These are phyloP conservation scores for Pseudocercospora cruenta DNA, from an alignment of 2,329 filamentous ascomycete genomes.

Conservation along the genomic window DNA sequence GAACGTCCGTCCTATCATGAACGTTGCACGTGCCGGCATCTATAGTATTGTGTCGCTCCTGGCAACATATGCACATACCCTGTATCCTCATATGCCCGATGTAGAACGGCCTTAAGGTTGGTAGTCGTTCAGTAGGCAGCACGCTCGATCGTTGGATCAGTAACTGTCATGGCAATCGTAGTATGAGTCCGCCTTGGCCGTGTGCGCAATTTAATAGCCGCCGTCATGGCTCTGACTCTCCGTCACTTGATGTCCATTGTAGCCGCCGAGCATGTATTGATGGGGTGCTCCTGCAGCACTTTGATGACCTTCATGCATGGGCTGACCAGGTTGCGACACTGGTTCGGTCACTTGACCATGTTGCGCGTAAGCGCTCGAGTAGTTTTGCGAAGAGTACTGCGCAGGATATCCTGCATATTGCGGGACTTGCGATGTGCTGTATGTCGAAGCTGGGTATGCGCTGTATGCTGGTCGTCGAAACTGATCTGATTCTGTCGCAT, in stretches of 20 bases:
- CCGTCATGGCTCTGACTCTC: not conserved
- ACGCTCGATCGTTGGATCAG: too few species aligned
- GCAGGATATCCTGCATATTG: conserved; percentile 31
- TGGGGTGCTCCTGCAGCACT: conserved; percentile 12
- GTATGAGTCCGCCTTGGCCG: not conserved
- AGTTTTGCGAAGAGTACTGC: conserved; percentile 26
- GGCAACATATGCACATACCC: too few species aligned
- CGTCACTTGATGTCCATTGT: not conserved
- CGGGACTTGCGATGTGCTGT: conserved; percentile 31
- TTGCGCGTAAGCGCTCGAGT: conserved; percentile 20
- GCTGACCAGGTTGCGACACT: conserved; percentile 11
- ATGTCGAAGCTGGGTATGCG: conserved; percentile 30
- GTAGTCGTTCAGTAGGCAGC: too few species aligned
- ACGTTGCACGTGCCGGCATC: too few species aligned
- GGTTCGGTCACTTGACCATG: conserved; percentile 22
- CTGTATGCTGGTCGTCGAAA: conserved; percentile 19
- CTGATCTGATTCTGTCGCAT: conserved; percentile 22
- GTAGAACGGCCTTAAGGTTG: too few species aligned
- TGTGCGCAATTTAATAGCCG: not conserved
- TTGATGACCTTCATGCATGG: conserved; percentile 15
- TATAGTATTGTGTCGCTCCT: too few species aligned
- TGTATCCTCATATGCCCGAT: too few species aligned
- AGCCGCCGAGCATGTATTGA: conserved; percentile 12
- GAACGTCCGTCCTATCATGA: not conserved
- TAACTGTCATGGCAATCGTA: not conserved